Evolutionary conservation across 2,329 filamentous ascomycete species (phyloP).

Genomic region (Cordyceps cicadae): DNA sequence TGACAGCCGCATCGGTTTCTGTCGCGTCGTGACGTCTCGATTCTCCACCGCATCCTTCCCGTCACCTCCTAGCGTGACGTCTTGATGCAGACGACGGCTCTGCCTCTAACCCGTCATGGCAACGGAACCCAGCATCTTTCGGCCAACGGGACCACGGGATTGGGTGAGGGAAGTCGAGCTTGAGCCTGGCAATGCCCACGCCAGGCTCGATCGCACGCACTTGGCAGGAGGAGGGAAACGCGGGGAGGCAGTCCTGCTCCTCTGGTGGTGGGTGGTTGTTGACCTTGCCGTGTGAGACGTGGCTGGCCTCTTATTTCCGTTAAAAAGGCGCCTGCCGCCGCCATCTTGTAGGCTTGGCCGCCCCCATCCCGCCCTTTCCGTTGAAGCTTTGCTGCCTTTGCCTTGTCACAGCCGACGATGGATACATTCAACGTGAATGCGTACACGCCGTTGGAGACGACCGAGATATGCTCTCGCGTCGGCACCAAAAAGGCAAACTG

Average conservation of each 20-base stretch:
- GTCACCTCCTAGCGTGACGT: neutral
- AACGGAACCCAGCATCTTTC: neutral
- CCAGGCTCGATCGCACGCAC: neutral
- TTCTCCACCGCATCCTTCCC: neutral
- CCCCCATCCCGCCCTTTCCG: too few relatives aligned
- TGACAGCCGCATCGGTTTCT: neutral
- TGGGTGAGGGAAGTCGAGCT: neutral
- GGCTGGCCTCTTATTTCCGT: neutral
- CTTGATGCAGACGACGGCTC: neutral
- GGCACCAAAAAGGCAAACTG: conserved; percentile 44
- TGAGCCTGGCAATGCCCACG: neutral
- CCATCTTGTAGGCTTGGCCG: neutral
- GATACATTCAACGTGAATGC: conserved; percentile 19
- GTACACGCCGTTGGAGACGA: conserved; percentile 40
- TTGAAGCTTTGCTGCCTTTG: neutral
- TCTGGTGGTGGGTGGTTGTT: neutral
- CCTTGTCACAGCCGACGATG: neutral
- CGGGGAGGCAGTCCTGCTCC: neutral
- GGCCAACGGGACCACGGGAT: neutral
- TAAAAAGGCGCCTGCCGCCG: neutral
- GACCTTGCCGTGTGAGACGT: neutral
- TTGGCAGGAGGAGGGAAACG: neutral
- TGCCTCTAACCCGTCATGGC: neutral
- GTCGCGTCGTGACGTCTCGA: neutral
- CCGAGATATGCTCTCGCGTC: conserved; percentile 41